These are phyloP conservation scores for Canavalia ensiformis DNA, from an alignment of 306 rosid species.

Conservation along the genomic window DNA sequence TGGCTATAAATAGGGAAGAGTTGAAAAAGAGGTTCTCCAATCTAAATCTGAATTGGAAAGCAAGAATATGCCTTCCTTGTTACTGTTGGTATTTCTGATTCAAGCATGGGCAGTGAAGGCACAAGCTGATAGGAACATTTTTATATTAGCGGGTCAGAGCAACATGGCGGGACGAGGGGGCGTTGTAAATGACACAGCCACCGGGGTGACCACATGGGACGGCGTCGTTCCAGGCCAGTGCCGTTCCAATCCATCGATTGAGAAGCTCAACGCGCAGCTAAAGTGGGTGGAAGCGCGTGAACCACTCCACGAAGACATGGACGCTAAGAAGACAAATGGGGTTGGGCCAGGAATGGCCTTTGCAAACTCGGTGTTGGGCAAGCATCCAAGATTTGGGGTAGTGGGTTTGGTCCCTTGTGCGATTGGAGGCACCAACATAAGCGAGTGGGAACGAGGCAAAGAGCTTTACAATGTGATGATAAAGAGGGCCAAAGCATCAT, in stretches of 20 bases:
- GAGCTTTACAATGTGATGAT: conserved; percentile 68
- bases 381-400: conserved; percentile 33
- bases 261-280: conserved; percentile 58
- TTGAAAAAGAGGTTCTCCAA: not conserved
- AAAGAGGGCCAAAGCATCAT: conserved; percentile 60
- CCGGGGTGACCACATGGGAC: conserved; percentile 65
- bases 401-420: conserved; percentile 72
- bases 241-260: conserved; percentile 54
- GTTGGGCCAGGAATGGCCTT: conserved; percentile 62
- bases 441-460: conserved; percentile 58
- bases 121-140: conserved; percentile 50
- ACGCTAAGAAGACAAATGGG: conserved; percentile 46
- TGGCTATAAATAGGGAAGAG: not conserved
- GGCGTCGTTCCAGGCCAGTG: conserved; percentile 68
- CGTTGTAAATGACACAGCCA: conserved; percentile 42
- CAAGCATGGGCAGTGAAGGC: conserved; percentile 27
- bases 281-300: conserved; percentile 80
- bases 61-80: conserved; percentile 39
- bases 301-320: conserved; percentile 76
- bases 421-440: conserved; percentile 57
- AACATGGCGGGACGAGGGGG: conserved; percentile 99
- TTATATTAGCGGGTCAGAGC: conserved; percentile 96
- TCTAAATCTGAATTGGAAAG: not conserved
- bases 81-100: not conserved
- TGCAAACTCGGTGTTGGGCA: conserved; percentile 47